These are phyloP conservation scores for Orbilia javanica DNA, from an alignment of 2,329 filamentous ascomycete genomes.

Conservation along the genomic window DNA sequence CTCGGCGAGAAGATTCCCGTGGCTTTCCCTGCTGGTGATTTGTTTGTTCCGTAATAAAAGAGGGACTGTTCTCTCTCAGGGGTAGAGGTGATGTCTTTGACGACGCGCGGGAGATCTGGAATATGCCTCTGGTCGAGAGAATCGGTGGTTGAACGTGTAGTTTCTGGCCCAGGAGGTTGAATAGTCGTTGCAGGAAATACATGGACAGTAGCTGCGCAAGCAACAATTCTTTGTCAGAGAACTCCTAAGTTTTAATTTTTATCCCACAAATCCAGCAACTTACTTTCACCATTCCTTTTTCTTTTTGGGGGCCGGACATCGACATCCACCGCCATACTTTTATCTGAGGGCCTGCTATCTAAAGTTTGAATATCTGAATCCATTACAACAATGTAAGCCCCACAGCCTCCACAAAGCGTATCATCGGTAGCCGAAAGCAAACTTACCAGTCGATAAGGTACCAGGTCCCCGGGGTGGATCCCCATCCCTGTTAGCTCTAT, in stretches of 20 bases:
- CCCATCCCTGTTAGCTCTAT: not conserved
- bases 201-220: not conserved
- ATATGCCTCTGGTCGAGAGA: not conserved
- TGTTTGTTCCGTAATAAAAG: constrained; percentile 14
- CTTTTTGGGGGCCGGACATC: not conserved
- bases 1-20: constrained; percentile 34
- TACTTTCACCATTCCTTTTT: not conserved
- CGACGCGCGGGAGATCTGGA: not conserved
- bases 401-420: not conserved
- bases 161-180: not conserved
- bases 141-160: not conserved
- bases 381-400: not conserved
- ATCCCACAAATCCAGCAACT: not conserved
- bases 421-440: not conserved
- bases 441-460: not conserved
- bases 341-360: not conserved
- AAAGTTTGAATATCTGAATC: not conserved
- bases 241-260: not conserved
- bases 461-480: not conserved
- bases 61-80: constrained; percentile 2
- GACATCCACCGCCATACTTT: too few relatives aligned
- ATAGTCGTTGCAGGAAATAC: not conserved
- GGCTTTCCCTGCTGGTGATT: not conserved
- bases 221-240: not conserved
- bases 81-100: constrained; percentile 31